Percentiles rank a stretch among this genome's conserved stretches.
Conservation (phyloP, 352 stramenopile genomes). For the Phytophthora brassicae region DNA sequence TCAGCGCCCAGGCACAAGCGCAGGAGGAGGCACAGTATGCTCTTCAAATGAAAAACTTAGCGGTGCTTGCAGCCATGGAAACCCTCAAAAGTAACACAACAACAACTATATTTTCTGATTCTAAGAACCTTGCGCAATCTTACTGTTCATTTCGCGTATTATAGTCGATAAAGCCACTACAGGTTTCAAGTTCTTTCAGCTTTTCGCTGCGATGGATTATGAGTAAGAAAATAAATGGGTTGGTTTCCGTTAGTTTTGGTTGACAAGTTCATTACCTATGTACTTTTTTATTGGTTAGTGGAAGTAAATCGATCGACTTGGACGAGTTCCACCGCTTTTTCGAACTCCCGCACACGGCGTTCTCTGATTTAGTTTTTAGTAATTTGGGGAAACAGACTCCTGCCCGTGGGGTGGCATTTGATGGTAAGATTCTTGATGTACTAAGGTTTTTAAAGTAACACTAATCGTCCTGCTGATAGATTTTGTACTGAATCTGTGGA, state of each 20-base stretch:
- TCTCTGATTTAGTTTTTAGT: slow-evolving; percentile 62
- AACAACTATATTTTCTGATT: neutral
- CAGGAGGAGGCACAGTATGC: slow-evolving; percentile 38
- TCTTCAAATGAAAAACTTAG: slow-evolving; percentile 40
- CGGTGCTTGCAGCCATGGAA: slow-evolving; percentile 40
- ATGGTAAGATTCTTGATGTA: slow-evolving; percentile 19
- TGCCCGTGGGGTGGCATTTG: slow-evolving; percentile 44
- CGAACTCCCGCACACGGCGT: slow-evolving; percentile 34
- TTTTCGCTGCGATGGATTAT: slow-evolving; percentile 53
- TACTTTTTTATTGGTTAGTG: slow-evolving; percentile 22
- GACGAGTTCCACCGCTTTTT: slow-evolving; percentile 53
- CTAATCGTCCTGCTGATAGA: slow-evolving; percentile 19
- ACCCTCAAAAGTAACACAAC: slow-evolving; percentile 30
- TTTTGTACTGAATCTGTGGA: slow-evolving; percentile 64
- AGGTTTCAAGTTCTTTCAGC: slow-evolving; percentile 44
- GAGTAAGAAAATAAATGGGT: slow-evolving; percentile 26
- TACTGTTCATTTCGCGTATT: neutral
- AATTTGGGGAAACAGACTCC: slow-evolving; percentile 46
- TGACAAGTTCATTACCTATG: neutral
- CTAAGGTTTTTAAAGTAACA: neutral
- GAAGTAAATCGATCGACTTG: slow-evolving; percentile 60
- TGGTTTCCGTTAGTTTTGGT: neutral
- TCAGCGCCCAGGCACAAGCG: slow-evolving; percentile 21
- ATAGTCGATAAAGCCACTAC: slow-evolving; percentile 42
- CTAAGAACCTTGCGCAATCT: neutral